Base-by-base conservation (phyloP, 352 stramenopile species). In the Phytopythium aichiense region DNA sequence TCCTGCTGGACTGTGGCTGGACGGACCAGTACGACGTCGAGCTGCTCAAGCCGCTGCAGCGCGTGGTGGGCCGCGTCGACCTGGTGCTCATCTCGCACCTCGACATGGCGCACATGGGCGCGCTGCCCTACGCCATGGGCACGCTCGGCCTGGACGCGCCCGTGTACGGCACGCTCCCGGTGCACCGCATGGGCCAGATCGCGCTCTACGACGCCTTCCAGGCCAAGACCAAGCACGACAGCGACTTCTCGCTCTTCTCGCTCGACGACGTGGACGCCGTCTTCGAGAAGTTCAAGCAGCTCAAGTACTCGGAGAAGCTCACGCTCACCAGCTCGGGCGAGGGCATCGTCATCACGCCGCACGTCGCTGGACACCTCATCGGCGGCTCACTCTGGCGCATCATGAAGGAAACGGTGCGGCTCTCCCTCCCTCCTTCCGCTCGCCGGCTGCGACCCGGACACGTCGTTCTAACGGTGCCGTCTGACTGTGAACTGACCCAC, bases 111-210 rank as follows among this genome's bases (percentile, higher is more conserved):
- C 90, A 97, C 78, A 94, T 97, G 81, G 90, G 90, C 25, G 89
- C 87, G 20, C 72, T 97, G 62, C 89, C 89, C 35, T 97, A 97
- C 73, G 87, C 89, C 37, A 88, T 96, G 62, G 85, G 86, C 37
- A 91, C 90, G 64, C 71, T 96, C 33, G 86, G 85, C 1, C 79
- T 96, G 8, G 81, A 90, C 30, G 85, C 89, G 35, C 92, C 90
- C 12, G 84, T 99, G 20, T 98, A 98, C 65, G 91, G 91, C 18
- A 99, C 96, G 20, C 90, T 97, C 35, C 94, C 96, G 2, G 97
- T 97, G 22, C 88, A 98, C 33, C 97, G 97, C 72, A 98, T 99
- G 93, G 96, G 96, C 12, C 92, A 98, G 76, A 98, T 98, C 79
- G 92, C 91, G 46, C 77, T 99, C 12, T 98, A 98, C 67, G 95